phyloP scores from a whole-genome alignment of 495 filamentous ascomycete species.

The Xylaria intraflava region DNA sequence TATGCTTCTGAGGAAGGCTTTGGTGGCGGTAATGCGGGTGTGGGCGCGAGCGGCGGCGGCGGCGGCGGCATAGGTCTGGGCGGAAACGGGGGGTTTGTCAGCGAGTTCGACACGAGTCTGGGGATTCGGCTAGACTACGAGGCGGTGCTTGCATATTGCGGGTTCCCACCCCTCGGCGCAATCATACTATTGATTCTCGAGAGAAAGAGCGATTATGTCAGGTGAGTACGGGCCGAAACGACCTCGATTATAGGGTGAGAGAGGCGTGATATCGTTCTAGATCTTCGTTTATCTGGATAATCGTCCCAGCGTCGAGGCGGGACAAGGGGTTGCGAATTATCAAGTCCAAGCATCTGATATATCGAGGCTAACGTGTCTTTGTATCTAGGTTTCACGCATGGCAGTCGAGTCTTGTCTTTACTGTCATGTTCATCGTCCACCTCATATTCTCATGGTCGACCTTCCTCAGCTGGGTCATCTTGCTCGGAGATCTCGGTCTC shows the following conservation, averaged over 20 bases:
- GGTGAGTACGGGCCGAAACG: slow-evolving; percentile 47
- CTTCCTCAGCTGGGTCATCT: slow-evolving; percentile 76
- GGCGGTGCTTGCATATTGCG: slow-evolving; percentile 83
- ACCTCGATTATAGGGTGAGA: background rate
- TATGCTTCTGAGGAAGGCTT: slow-evolving; percentile 7
- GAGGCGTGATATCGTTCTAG: background rate
- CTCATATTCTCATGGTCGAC: slow-evolving; percentile 77
- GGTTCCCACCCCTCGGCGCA: slow-evolving; percentile 78
- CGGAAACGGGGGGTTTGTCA: slow-evolving; percentile 21
- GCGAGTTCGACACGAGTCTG: slow-evolving; percentile 65
- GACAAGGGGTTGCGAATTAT: background rate
- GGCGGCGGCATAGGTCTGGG: slow-evolving; percentile 4
- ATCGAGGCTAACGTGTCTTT: background rate
- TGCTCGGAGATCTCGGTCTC: slow-evolving; percentile 64
- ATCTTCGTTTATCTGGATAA: background rate
- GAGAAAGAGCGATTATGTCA: slow-evolving; percentile 92
- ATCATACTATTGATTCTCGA: slow-evolving; percentile 80
- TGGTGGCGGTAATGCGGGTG: slow-evolving; percentile 2
- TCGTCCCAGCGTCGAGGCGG: background rate
- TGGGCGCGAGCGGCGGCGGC: background rate
- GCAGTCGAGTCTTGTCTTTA: slow-evolving; percentile 86
- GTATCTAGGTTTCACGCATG: slow-evolving; percentile 79
- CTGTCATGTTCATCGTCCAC: slow-evolving; percentile 77
- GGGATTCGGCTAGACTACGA: slow-evolving; percentile 70
- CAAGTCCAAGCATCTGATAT: background rate